These are phyloP conservation scores for Cladosporium sp. DNA, from an alignment of 2,329 filamentous ascomycete genomes.

Conservation along the genomic window DNA sequence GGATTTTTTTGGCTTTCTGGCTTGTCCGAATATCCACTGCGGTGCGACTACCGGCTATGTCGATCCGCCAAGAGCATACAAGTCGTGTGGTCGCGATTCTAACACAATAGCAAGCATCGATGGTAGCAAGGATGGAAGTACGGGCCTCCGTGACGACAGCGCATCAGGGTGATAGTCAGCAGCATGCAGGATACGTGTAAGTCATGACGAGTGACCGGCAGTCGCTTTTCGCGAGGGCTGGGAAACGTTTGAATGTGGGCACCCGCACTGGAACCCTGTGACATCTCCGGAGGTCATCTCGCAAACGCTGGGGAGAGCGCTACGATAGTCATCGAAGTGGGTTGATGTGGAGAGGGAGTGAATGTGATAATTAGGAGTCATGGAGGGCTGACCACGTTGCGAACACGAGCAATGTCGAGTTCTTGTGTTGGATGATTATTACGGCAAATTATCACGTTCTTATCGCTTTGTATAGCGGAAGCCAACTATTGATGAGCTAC, in stretches of 20 bases:
- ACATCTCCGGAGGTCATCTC: neutral
- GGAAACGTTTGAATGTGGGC: slow-evolving; percentile 18
- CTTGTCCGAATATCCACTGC: slow-evolving; percentile 14
- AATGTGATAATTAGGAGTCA: neutral
- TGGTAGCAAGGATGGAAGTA: slow-evolving; percentile 3
- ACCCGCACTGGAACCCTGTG: slow-evolving; percentile 14
- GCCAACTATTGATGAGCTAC: neutral
- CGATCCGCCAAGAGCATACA: slow-evolving; percentile 16
- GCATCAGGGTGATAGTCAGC: slow-evolving; percentile 7
- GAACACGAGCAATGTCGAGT: slow-evolving; percentile 6
- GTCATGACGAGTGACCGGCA: slow-evolving; percentile 16
- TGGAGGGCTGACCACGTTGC: neutral
- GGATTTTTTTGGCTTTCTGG: slow-evolving; percentile 16
- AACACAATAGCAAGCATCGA: neutral
- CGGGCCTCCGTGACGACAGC: slow-evolving; percentile 11
- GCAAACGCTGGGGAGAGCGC: neutral
- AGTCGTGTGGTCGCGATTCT: slow-evolving; percentile 6
- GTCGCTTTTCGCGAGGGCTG: slow-evolving; percentile 6
- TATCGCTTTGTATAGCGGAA: slow-evolving; percentile 3
- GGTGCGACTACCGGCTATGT: slow-evolving; percentile 16
- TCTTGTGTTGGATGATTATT: neutral
- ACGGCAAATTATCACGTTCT: neutral
- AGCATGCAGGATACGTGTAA: neutral
- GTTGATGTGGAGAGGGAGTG: neutral
- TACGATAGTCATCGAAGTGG: neutral